Conservation (phyloP, 345 rosid genomes). For the Salix purpurea region DNA sequence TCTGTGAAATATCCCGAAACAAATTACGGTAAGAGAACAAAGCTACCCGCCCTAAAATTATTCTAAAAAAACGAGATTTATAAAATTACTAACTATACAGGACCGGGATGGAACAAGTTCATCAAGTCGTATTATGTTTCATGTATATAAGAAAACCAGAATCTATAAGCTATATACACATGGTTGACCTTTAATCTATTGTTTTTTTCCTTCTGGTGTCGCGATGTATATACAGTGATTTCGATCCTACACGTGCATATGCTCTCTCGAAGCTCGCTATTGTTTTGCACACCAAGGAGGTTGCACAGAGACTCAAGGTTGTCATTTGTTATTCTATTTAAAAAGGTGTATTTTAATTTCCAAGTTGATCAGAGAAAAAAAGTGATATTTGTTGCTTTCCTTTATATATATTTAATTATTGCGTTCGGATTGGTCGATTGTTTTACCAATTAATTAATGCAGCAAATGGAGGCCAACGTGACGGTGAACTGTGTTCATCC, state of each 20-base stretch:
- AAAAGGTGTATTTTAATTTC: background rate
- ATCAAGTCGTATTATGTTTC: background rate
- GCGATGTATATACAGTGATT: slow-evolving; percentile 42
- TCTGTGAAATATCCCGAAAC: slow-evolving; percentile 58
- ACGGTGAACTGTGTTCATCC: slow-evolving; percentile 91
- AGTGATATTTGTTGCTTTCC: slow-evolving; percentile 37
- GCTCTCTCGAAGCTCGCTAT: slow-evolving; percentile 99
- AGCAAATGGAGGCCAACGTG: slow-evolving; percentile 79
- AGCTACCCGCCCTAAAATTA: background rate
- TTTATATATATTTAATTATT: background rate
- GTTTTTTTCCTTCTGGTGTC: background rate
- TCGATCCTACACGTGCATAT: slow-evolving; percentile 94
- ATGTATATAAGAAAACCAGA: background rate
- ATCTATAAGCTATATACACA: background rate
- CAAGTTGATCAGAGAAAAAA: background rate
- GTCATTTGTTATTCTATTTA: background rate
- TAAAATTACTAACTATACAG: background rate
- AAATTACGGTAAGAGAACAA: slow-evolving; percentile 42
- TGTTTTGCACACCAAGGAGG: slow-evolving; percentile 92
- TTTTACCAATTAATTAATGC: slow-evolving; percentile 15
- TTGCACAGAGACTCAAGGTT: slow-evolving; percentile 74
- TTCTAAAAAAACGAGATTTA: background rate
- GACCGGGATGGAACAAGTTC: background rate
- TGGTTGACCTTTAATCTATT: slow-evolving; percentile 28
- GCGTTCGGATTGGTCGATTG: background rate